These are phyloP conservation scores for Aspergillus coremiiformis DNA, from an alignment of 495 filamentous ascomycete genomes.

Conservation along the genomic window DNA sequence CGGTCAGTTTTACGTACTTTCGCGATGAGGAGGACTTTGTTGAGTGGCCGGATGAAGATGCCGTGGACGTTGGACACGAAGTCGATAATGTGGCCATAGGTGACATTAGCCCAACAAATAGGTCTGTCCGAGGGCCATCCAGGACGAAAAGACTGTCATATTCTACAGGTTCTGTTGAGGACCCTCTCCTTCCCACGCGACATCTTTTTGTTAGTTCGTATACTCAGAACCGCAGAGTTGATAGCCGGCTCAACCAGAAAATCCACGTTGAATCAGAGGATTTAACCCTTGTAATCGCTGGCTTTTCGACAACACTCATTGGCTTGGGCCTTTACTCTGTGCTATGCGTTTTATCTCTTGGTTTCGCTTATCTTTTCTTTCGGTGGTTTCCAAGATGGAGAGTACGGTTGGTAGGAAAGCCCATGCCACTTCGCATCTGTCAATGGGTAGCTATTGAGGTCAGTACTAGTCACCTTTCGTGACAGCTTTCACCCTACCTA, in stretches of 20 bases:
- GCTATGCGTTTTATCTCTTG: slow-evolving; percentile 63
- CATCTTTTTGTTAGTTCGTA: slow-evolving; percentile 48
- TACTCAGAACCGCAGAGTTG: slow-evolving; percentile 47
- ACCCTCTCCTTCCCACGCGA: slow-evolving; percentile 62
- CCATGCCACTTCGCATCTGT: slow-evolving; percentile 60
- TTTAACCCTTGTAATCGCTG: slow-evolving; percentile 83
- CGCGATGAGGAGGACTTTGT: slow-evolving; percentile 50
- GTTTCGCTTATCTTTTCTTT: slow-evolving; percentile 73
- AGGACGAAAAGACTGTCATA: slow-evolving; percentile 49
- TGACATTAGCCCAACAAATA: slow-evolving; percentile 24
- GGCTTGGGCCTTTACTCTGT: slow-evolving; percentile 62
- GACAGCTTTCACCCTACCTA: not conserved
- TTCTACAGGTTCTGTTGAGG: slow-evolving; percentile 56
- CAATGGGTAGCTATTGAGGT: slow-evolving; percentile 88
- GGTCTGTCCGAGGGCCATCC: slow-evolving; percentile 29
- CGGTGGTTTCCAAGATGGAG: slow-evolving; percentile 88
- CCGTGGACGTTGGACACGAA: slow-evolving; percentile 46
- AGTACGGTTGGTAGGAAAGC: slow-evolving; percentile 63
- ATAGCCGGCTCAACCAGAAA: slow-evolving; percentile 68
- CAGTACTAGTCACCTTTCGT: slow-evolving; percentile 9
- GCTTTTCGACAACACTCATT: slow-evolving; percentile 66
- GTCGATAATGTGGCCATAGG: slow-evolving; percentile 41
- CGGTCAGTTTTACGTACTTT: slow-evolving; percentile 84
- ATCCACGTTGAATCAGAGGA: slow-evolving; percentile 91
- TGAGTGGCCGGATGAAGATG: slow-evolving; percentile 47